Evolutionary conservation across 1,139 yeast species (phyloP).

Genomic region (Blastobotrys apis): DNA sequence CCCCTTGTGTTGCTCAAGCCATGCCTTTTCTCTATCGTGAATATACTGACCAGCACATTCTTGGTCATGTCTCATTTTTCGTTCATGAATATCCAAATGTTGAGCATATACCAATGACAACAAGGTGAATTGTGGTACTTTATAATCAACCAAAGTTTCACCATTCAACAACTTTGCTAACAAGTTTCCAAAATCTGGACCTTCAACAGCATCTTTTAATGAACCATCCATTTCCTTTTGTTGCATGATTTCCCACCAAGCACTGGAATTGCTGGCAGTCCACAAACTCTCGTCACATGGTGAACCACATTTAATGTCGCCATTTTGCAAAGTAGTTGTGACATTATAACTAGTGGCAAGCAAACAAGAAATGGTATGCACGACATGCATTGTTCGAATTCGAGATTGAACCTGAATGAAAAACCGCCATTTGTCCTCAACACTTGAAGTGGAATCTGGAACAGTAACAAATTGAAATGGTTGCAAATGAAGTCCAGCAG

Average conservation of each 20-base stretch:
- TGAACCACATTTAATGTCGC: slow-evolving; percentile 66
- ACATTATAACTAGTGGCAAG: slow-evolving; percentile 67
- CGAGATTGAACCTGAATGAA: slow-evolving; percentile 79
- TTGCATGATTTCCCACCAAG: slow-evolving; percentile 49
- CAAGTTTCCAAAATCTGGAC: slow-evolving; percentile 27
- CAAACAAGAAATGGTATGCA: slow-evolving; percentile 66
- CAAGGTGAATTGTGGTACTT: slow-evolving; percentile 44
- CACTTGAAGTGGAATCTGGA: slow-evolving; percentile 32
- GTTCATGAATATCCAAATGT: slow-evolving; percentile 59
- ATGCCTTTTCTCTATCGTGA: slow-evolving; percentile 19
- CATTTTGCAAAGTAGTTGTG: slow-evolving; percentile 48
- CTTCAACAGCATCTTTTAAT: slow-evolving; percentile 27
- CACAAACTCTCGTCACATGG: slow-evolving; percentile 73
- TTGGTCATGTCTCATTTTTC: slow-evolving; percentile 9
- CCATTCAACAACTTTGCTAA: slow-evolving; percentile 29
- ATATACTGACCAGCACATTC: neutral
- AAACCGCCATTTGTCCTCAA: slow-evolving; percentile 61
- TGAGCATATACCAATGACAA: slow-evolving; percentile 65
- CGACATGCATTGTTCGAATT: slow-evolving; percentile 77
- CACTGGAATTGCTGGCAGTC: slow-evolving; percentile 52
- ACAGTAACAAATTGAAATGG: slow-evolving; percentile 35
- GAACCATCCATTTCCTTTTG: slow-evolving; percentile 29
- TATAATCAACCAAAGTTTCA: slow-evolving; percentile 30
- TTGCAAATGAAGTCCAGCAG: slow-evolving; percentile 72
- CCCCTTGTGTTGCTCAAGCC: slow-evolving; percentile 27